Conservation (phyloP, 257 asterid species). For the Cordia subcordata region DNA sequence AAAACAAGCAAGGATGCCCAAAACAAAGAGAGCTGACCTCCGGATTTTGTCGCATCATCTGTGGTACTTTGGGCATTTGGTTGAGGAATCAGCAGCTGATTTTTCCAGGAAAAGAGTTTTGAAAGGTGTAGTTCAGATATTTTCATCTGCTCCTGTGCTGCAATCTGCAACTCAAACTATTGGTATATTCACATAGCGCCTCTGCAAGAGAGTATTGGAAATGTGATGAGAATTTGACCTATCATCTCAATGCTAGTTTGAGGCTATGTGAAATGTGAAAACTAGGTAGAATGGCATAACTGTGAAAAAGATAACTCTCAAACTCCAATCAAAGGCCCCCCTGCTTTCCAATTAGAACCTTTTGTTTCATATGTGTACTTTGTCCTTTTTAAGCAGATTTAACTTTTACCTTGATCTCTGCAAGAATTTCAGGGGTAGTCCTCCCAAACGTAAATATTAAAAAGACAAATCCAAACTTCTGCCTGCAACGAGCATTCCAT, state of each 20-base stretch:
- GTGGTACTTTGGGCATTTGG: conserved; percentile 29
- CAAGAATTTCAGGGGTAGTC: conserved; percentile 78
- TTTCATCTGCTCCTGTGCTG: conserved; percentile 94
- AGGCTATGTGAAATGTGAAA: too few species aligned
- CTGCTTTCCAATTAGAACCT: not conserved
- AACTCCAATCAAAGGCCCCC: too few species aligned
- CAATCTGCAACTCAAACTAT: conserved; percentile 78
- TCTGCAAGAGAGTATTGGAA: conserved; percentile 34
- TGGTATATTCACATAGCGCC: conserved; percentile 72
- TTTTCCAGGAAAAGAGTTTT: conserved; percentile 58
- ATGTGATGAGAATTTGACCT: not conserved
- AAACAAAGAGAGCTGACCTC: conserved; percentile 45
- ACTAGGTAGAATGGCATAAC: too few species aligned
- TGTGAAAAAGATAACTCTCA: too few species aligned
- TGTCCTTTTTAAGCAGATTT: not conserved
- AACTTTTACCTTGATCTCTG: conserved; percentile 65
- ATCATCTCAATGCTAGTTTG: not conserved
- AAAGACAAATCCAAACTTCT: conserved; percentile 86
- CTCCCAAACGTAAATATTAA: conserved; percentile 91
- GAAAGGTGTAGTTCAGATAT: conserved; percentile 77
- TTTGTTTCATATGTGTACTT: not conserved
- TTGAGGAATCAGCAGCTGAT: conserved; percentile 27
- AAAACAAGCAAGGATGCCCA: not conserved
- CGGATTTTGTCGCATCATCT: conserved; percentile 57
- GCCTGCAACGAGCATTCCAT: conserved; percentile 68